A percentile compares a stretch with the other conserved stretches of the same genome.
phyloP scores from a whole-genome alignment of 495 filamentous ascomycete species.

The Thermothielavioides terrestris region DNA sequence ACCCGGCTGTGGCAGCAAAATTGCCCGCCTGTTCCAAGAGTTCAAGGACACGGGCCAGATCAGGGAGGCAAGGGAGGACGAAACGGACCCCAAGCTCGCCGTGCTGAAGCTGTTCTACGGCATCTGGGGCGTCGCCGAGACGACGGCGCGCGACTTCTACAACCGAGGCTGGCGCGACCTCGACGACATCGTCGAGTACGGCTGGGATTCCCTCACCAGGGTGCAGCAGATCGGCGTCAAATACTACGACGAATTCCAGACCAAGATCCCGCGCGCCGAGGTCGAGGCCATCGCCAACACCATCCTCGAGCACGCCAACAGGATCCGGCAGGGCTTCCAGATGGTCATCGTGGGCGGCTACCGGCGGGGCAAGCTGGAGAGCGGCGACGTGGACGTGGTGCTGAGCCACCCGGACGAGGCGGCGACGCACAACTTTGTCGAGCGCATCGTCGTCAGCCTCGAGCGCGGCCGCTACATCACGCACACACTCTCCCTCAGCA shows the following conservation, averaged over 20 bases:
- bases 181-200: slow-evolving; percentile 78
- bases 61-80: slow-evolving; percentile 53
- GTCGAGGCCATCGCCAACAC: slow-evolving; percentile 57
- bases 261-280: slow-evolving; percentile 62
- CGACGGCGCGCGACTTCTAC: slow-evolving; percentile 76
- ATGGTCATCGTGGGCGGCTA: slow-evolving; percentile 78
- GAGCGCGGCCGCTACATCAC: slow-evolving; percentile 66
- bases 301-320: slow-evolving; percentile 55
- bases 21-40: slow-evolving; percentile 69
- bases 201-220: slow-evolving; percentile 64
- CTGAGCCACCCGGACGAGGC: slow-evolving; percentile 67
- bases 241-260: slow-evolving; percentile 78
- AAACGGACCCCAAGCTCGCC: slow-evolving; percentile 53
- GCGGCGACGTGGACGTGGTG: slow-evolving; percentile 80
- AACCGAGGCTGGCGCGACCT: slow-evolving; percentile 61
- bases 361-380: slow-evolving; percentile 64
- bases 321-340: slow-evolving; percentile 48
- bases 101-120: slow-evolving; percentile 61
- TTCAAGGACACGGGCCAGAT: slow-evolving; percentile 54
- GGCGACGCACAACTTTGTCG: slow-evolving; percentile 56
- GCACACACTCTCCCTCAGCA: slow-evolving; percentile 65
- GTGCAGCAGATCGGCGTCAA: slow-evolving; percentile 95
- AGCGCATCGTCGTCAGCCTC: slow-evolving; percentile 57
- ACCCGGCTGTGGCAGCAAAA: slow-evolving; percentile 76
- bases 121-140: slow-evolving; percentile 87